These are phyloP conservation scores for Rhodotorula mucilaginosa DNA, from an alignment of 1,284 basidiomycete genomes.

Conservation along the genomic window DNA sequence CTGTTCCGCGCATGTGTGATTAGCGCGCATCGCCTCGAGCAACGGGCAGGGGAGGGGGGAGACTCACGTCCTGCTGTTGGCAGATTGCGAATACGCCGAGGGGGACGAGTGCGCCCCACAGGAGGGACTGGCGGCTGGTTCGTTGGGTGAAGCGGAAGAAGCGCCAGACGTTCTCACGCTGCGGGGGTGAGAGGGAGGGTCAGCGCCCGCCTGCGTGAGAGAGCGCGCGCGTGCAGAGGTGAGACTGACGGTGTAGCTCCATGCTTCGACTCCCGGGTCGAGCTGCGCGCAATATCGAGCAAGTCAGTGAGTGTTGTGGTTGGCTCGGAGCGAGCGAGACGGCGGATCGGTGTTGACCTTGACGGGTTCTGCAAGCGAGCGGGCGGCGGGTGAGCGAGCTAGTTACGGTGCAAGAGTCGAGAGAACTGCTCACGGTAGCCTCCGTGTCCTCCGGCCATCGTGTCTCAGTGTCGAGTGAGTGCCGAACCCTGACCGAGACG, in stretches of 20 bases:
- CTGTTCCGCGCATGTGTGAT: slow-evolving; percentile 8
- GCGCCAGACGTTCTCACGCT: slow-evolving; percentile 40
- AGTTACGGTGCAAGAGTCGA: no score
- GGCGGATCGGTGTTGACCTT: slow-evolving; percentile 15
- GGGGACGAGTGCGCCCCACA: slow-evolving; percentile 41
- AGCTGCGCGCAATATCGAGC: slow-evolving; percentile 1
- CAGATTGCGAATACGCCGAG: slow-evolving; percentile 30
- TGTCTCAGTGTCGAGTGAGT: not conserved
- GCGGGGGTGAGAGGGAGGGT: no score
- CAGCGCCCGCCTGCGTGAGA: not conserved
- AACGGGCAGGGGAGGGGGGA: no score
- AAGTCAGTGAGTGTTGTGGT: not conserved
- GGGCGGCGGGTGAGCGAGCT: not conserved
- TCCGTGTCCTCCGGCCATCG: slow-evolving; percentile 37
- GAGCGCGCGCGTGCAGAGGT: no score
- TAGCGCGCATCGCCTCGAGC: no score
- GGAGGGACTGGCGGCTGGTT: slow-evolving; percentile 37
- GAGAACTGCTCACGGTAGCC: slow-evolving; percentile 28
- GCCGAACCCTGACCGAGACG: no score
- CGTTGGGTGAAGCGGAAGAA: slow-evolving; percentile 44
- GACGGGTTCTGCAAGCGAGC: slow-evolving; percentile 26
- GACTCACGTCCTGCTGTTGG: slow-evolving; percentile 33
- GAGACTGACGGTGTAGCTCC: slow-evolving; percentile 35
- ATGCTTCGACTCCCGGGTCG: slow-evolving; percentile 39
- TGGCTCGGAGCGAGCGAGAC: not conserved